These are phyloP conservation scores for Zalaria obscura DNA, from an alignment of 2,329 filamentous ascomycete genomes.

Conservation along the genomic window DNA sequence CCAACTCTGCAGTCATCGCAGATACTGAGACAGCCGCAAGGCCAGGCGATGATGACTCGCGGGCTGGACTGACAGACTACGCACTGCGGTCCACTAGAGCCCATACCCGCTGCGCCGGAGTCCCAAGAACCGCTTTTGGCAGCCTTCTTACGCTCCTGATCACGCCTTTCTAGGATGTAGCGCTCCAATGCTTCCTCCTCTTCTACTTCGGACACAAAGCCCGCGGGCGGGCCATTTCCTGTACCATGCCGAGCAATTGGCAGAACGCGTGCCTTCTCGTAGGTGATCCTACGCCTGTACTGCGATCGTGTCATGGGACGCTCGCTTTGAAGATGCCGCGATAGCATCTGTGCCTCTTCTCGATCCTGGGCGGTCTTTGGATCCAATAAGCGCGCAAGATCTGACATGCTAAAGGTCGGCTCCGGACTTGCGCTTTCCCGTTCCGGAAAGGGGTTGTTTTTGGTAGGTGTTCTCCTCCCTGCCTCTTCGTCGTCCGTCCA, in stretches of 20 bases:
- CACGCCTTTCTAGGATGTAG: constrained; percentile 41
- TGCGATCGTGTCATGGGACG: constrained; percentile 68
- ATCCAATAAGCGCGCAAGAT: constrained; percentile 69
- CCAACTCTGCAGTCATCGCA: constrained; percentile 93
- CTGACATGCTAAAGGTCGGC: constrained; percentile 47
- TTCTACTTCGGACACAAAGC: constrained; percentile 31
- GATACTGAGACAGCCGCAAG: constrained; percentile 82
- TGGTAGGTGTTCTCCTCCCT: constrained; percentile 59
- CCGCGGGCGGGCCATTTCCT: constrained; percentile 20
- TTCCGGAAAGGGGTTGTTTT: constrained; percentile 37
- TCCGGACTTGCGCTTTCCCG: constrained; percentile 44
- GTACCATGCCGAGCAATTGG: constrained; percentile 17
- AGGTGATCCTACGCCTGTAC: constrained; percentile 54
- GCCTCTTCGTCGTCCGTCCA: constrained; percentile 33
- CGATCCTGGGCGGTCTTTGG: constrained; percentile 64
- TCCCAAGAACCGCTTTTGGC: constrained; percentile 40
- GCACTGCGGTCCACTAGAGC: constrained; percentile 65
- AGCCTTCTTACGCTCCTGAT: constrained; percentile 26
- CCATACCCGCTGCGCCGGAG: constrained; percentile 58
- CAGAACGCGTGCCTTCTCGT: constrained; percentile 56
- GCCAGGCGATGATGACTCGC: constrained; percentile 86
- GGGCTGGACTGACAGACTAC: constrained; percentile 85
- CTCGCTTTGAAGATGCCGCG: constrained; percentile 60
- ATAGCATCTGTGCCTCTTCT: constrained; percentile 66
- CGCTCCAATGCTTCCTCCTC: constrained; percentile 45